Conservation (phyloP, 73 alveolate species). For the Uronychia setigera region DNA sequence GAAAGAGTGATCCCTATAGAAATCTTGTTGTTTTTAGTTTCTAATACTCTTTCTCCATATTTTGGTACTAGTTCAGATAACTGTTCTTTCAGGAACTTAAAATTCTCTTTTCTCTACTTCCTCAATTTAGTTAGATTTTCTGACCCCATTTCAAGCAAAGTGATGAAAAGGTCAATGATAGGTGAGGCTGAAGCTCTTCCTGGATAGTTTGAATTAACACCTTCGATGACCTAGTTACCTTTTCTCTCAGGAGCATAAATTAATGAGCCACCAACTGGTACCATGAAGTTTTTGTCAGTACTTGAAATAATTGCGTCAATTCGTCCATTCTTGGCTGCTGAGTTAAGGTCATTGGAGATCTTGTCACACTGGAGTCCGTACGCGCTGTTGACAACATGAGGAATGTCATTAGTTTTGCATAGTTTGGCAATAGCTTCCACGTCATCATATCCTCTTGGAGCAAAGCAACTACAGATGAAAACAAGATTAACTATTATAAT, state of each 20-base stretch:
- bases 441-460: constrained; percentile 97
- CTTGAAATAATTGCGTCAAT: constrained; percentile 91
- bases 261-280: constrained; percentile 99
- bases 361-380: constrained; percentile 93
- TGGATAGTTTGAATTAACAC: constrained; percentile 96
- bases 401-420: constrained; percentile 75
- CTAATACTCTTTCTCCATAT: constrained; percentile 84
- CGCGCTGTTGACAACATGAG: constrained; percentile 96
- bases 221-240: constrained; percentile 51
- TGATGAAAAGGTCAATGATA: constrained; percentile 93
- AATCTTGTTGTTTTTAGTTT: constrained; percentile 79
- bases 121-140: constrained; percentile 65
- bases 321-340: constrained; percentile 77
- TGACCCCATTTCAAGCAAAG: constrained; percentile 95
- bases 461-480: too few species aligned
- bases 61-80: constrained; percentile 64
- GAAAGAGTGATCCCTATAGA: constrained; percentile 78
- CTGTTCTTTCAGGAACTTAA: constrained; percentile 67
- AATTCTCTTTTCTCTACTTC: constrained; percentile 88
- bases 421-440: constrained; percentile 79
- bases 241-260: constrained; percentile 74
- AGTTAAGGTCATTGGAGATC: constrained; percentile 62
- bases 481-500: too few species aligned
- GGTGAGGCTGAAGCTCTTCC: constrained; percentile 98
- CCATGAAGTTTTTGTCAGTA: constrained; percentile 99